These are phyloP conservation scores for Zygotorulaspora danielsina DNA, from an alignment of 805 yeast species.

Conservation along the genomic window DNA sequence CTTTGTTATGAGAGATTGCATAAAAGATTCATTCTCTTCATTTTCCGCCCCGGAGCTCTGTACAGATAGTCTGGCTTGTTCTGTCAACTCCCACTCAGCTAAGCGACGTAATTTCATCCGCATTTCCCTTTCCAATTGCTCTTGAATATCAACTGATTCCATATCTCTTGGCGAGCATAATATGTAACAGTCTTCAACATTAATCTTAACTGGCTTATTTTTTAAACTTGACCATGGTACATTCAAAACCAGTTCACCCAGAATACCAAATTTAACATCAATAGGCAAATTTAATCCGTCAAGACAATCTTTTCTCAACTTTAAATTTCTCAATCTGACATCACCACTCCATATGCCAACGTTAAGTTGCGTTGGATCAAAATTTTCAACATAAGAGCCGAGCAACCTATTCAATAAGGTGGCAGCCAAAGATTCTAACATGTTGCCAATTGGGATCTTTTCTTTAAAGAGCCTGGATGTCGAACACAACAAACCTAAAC, in stretches of 20 bases:
- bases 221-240: constrained; percentile 97
- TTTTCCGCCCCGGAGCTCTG: constrained; percentile 37
- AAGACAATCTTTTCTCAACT: constrained; percentile 79
- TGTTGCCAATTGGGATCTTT: constrained; percentile 10
- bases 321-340: constrained; percentile 74
- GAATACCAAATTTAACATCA: constrained; percentile 81
- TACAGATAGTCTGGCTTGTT: constrained; percentile 41
- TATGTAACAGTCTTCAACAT: constrained; percentile 80
- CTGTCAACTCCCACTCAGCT: constrained; percentile 55
- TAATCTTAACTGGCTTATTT: constrained; percentile 83
- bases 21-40: constrained; percentile 69
- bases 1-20: constrained; percentile 82
- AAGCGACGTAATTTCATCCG: constrained; percentile 62
- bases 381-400: constrained; percentile 77
- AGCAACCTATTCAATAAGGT: constrained; percentile 33
- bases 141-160: constrained; percentile 48
- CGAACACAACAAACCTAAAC: no score
- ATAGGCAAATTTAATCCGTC: constrained; percentile 84
- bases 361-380: constrained; percentile 90
- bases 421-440: constrained; percentile 39
- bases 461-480: no score
- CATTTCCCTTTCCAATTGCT: constrained; percentile 58
- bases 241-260: constrained; percentile 84
- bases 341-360: constrained; percentile 98
- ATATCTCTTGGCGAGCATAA: constrained; percentile 71